phyloP scores from a whole-genome alignment of 1,284 basidiomycete genomes.

The Sanghuangporus sanghuang region DNA sequence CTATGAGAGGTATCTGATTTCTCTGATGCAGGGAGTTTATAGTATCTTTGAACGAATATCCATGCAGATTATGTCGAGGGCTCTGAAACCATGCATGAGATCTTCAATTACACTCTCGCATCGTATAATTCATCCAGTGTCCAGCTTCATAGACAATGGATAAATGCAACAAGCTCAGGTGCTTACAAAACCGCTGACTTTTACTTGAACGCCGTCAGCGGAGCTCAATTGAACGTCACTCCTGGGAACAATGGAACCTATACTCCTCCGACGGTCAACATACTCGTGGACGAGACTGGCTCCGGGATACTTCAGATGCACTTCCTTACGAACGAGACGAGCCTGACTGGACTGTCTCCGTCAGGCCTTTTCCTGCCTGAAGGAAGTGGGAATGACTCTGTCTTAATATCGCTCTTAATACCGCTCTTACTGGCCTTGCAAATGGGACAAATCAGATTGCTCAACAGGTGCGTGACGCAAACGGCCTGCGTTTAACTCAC shows the following conservation, averaged over 20 bases:
- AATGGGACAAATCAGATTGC: conserved; percentile 26
- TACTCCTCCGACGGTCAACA: conserved; percentile 29
- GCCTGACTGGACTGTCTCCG: conserved; percentile 29
- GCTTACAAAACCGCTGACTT: conserved; percentile 25
- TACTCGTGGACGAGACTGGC: conserved; percentile 25
- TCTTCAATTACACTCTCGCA: conserved; percentile 41
- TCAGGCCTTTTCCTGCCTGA: conserved; percentile 30
- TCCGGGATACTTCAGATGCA: conserved; percentile 29
- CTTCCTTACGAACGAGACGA: conserved; percentile 36
- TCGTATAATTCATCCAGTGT: conserved; percentile 28
- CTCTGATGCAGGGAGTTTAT: not conserved
- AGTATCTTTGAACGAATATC: not conserved
- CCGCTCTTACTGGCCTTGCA: conserved; percentile 27
- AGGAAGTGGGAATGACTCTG: conserved; percentile 21
- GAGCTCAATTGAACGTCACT: conserved; percentile 27
- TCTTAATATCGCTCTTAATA: conserved; percentile 23
- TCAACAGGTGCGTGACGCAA: conserved; percentile 14
- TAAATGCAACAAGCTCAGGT: conserved; percentile 33
- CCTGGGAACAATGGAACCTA: conserved; percentile 28
- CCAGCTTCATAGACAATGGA: conserved; percentile 35
- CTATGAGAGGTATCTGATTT: conserved; percentile 26
- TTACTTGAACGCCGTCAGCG: conserved; percentile 25
- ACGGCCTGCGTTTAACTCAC: not conserved
- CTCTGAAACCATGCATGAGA: conserved; percentile 32
- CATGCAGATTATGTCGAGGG: conserved; percentile 24